Evolutionary conservation across 2,329 filamentous ascomycete species (phyloP).

Genomic region (Exophiala aquamarina): DNA sequence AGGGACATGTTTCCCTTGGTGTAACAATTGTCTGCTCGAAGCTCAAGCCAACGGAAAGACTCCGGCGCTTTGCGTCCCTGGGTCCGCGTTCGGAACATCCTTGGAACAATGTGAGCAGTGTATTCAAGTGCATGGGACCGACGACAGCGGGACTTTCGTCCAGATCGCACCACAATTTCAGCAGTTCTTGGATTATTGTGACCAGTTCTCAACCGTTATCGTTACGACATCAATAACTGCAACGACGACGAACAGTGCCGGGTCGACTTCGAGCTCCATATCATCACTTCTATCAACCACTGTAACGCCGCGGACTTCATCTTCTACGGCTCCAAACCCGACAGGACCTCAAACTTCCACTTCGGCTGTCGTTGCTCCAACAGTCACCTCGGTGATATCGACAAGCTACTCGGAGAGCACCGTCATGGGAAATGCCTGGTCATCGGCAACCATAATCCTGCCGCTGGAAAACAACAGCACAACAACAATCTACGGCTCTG

Average conservation of each 20-base stretch:
- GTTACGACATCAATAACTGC: slow-evolving; percentile 14
- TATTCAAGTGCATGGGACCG: slow-evolving; percentile 32
- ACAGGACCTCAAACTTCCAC: background rate
- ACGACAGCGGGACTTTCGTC: slow-evolving; percentile 29
- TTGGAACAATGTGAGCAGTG: slow-evolving; percentile 46
- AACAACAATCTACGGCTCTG: slow-evolving; percentile 21
- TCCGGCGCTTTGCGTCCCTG: slow-evolving; percentile 43
- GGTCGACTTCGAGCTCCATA: slow-evolving; percentile 5
- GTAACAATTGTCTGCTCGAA: slow-evolving; percentile 52
- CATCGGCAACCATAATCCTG: slow-evolving; percentile 17
- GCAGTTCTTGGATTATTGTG: slow-evolving; percentile 52
- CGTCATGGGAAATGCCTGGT: slow-evolving; percentile 9
- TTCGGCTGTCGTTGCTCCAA: slow-evolving; percentile 28
- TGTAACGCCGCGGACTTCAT: slow-evolving; percentile 12
- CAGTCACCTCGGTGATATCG: slow-evolving; percentile 7
- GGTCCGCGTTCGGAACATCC: slow-evolving; percentile 44
- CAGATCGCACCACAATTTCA: slow-evolving; percentile 40
- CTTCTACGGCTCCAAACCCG: background rate
- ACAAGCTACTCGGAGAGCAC: slow-evolving; percentile 14
- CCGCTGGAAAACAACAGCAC: slow-evolving; percentile 16
- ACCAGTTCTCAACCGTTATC: slow-evolving; percentile 16
- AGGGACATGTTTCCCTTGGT: slow-evolving; percentile 52
- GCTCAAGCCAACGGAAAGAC: slow-evolving; percentile 51
- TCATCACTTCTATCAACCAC: slow-evolving; percentile 10
- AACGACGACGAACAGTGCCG: slow-evolving; percentile 11